phyloP scores from a whole-genome alignment of 768 basidiomycete genomes.

The Leucocoprinus birnbaumii region DNA sequence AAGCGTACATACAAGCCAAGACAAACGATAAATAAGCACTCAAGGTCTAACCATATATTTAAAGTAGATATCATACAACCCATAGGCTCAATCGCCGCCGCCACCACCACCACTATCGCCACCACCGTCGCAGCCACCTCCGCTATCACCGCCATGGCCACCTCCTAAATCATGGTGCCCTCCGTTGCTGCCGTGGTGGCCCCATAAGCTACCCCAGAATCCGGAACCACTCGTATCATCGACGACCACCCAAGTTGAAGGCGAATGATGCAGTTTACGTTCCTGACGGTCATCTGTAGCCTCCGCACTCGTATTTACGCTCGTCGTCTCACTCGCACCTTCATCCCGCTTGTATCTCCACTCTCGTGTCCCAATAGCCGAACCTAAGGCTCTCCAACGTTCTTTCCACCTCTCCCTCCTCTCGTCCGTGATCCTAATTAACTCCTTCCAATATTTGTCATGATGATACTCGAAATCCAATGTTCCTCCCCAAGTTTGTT shows the following conservation, averaged over 20 bases:
- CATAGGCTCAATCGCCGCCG: too few relatives aligned
- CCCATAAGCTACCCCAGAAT: neutral
- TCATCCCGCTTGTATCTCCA: constrained; percentile 62
- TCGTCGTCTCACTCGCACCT: neutral
- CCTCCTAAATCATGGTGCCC: too few relatives aligned
- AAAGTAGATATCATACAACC: too few relatives aligned
- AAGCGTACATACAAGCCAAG: too few relatives aligned
- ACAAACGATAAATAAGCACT: too few relatives aligned
- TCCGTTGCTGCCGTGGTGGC: neutral
- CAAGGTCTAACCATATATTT: too few relatives aligned
- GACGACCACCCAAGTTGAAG: constrained; percentile 5
- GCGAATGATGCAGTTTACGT: neutral
- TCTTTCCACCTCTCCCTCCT: constrained; percentile 46
- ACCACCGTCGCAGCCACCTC: too few relatives aligned
- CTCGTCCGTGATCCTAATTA: constrained; percentile 53
- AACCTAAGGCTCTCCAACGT: constrained; percentile 72
- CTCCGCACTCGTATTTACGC: neutral
- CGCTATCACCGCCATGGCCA: too few relatives aligned
- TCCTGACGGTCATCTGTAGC: neutral
- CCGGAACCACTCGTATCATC: neutral
- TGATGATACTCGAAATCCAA: constrained; percentile 72
- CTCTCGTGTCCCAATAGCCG: constrained; percentile 68
- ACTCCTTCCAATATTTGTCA: constrained; percentile 68
- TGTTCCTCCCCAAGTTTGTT: constrained; percentile 66
- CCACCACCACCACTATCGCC: too few relatives aligned